A percentile compares a stretch with the other conserved stretches of the same genome.
These are phyloP conservation scores for Talaromyces sp. DNA, from an alignment of 2,329 filamentous ascomycete species.

Conservation along the genomic window DNA sequence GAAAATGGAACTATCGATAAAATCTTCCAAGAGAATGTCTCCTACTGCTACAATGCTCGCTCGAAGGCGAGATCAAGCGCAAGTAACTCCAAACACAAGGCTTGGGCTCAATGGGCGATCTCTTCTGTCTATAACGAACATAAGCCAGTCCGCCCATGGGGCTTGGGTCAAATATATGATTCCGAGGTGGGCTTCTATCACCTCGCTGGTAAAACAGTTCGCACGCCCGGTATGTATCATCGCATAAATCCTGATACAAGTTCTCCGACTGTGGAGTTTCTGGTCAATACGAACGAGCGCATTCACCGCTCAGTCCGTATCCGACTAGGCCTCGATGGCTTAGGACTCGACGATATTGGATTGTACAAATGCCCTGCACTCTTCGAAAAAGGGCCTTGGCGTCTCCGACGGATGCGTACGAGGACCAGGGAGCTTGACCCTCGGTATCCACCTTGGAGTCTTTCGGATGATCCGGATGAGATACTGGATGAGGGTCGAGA, in stretches of 20 bases:
- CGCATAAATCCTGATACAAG: not conserved
- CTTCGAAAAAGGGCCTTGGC: not conserved
- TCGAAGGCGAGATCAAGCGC: not conserved
- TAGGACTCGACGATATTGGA: not conserved
- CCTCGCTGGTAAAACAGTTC: not conserved
- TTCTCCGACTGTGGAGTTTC: not conserved
- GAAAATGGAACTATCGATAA: not conserved
- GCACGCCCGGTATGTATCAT: not conserved
- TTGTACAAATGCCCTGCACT: not conserved
- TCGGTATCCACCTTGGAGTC: not conserved
- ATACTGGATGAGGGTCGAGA: not conserved
- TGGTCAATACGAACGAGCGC: not conserved
- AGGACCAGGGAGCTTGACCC: not conserved
- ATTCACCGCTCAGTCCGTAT: not conserved
- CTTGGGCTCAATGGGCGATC: not conserved
- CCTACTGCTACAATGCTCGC: not conserved
- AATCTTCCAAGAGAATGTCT: not conserved
- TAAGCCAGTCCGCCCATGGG: not conserved
- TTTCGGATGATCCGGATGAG: not conserved
- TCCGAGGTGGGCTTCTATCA: not conserved
- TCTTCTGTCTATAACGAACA: not conserved
- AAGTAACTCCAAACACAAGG: not conserved
- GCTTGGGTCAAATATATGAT: not conserved
- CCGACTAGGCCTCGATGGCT: not conserved
- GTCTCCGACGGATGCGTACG: not conserved